Base-by-base conservation (phyloP, 495 filamentous ascomycete species). In the Platismatia glauca region DNA sequence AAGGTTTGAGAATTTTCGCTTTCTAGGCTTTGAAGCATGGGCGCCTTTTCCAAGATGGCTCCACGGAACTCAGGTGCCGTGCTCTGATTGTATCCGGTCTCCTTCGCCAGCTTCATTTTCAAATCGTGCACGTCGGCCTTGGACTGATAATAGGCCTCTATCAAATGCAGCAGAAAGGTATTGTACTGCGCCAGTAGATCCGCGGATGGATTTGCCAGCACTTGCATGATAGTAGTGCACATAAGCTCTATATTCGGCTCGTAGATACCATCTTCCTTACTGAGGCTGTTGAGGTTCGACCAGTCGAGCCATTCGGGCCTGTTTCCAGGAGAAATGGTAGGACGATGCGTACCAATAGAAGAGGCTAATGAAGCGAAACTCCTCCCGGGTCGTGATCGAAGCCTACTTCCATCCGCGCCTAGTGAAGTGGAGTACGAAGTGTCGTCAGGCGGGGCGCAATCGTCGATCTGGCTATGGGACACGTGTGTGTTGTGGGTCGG, bases 121-220 rank as follows among this genome's bases (percentile, higher is more conserved):
- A 52, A 46, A 5, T 59, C 57, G 9, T 20, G 29, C 57, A 41
- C 56, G 22, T 64, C 57, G 35, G 13, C 44, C 16, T 56, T 58
- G 15, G 52, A 24, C 18, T 57, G 39, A 18, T 48, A 34, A 55
- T 52, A 59, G n/a, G 20, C 41, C 41, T 64, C 62, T 5, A 64
- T 41, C 18, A 64, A 18, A 48, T 64, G 57, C 41, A 64, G 27
- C 31, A 64, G 13, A 24, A 64, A 50, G 22, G 41, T 59, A 38
- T 64, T 64, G 35, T 59, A 53, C 11, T 64, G 62, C 15, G 56
- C 62, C 27, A 57, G 62, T n/a, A 64, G 20, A 39, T 31, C 62
- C 4, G 22, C 48, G 31, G 62, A 41, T 31, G 56, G 62, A 18
- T 52, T 53, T 43, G 43, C 48, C 43, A 64, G 52, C 20, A 64